Evolutionary conservation across 2,329 filamentous ascomycete genomes (phyloP).

Genomic region (Emergomyces africanus): DNA sequence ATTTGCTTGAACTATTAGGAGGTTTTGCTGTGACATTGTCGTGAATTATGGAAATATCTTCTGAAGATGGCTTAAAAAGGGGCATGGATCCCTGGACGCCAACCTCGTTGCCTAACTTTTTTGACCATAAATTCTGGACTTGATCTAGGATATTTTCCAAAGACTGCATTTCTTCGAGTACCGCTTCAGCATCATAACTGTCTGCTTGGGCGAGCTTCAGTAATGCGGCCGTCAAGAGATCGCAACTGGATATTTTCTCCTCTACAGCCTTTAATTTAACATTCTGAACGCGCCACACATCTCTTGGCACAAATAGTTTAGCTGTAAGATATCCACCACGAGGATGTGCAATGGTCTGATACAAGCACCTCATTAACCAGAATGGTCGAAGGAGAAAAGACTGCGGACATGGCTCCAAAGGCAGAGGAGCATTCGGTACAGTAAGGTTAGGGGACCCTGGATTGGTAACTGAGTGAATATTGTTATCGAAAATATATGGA

Average conservation of each 20-base stretch:
- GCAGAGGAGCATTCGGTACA: slow-evolving; percentile 54
- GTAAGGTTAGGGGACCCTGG: slow-evolving; percentile 54
- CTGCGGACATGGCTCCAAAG: slow-evolving; percentile 82
- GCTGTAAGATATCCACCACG: slow-evolving; percentile 85
- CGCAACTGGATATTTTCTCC: slow-evolving; percentile 87
- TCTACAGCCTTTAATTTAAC: slow-evolving; percentile 87
- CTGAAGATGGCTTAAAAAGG: slow-evolving; percentile 55
- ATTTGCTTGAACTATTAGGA: slow-evolving; percentile 56
- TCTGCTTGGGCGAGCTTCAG: slow-evolving; percentile 74
- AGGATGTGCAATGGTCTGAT: slow-evolving; percentile 83
- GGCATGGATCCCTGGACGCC: slow-evolving; percentile 62
- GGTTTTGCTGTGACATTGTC: slow-evolving; percentile 26
- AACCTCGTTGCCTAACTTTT: slow-evolving; percentile 88
- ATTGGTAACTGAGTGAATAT: slow-evolving; percentile 55
- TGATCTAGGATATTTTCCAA: slow-evolving; percentile 78
- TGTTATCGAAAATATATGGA: slow-evolving; percentile 70
- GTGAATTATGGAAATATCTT: slow-evolving; percentile 32
- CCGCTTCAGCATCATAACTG: slow-evolving; percentile 77
- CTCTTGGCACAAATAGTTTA: slow-evolving; percentile 80
- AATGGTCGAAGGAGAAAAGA: slow-evolving; percentile 86
- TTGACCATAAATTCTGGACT: slow-evolving; percentile 60
- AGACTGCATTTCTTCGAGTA: slow-evolving; percentile 86
- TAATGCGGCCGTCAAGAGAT: slow-evolving; percentile 77
- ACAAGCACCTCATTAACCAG: slow-evolving; percentile 92
- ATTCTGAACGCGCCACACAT: slow-evolving; percentile 87